Conservation (phyloP, 2,329 filamentous ascomycete species). For the Alternaria novae-zelandiae region DNA sequence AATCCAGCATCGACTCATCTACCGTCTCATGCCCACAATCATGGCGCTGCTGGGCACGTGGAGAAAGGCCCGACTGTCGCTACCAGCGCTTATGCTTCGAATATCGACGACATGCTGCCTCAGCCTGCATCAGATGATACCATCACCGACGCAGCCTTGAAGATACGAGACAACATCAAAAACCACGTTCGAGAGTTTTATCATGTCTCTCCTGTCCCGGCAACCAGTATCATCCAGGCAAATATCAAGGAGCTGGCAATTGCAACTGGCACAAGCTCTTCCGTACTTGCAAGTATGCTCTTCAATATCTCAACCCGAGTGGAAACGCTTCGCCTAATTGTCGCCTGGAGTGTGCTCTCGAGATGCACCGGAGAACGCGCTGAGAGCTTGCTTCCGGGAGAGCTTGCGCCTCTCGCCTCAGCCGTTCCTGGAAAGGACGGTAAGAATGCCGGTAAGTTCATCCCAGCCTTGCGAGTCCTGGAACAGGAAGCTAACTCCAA, state of each 20-base stretch:
- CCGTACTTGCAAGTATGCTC: conserved; percentile 2
- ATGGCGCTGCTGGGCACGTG: background rate
- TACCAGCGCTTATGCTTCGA: background rate
- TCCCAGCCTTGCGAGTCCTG: background rate
- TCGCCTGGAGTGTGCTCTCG: conserved; percentile 25
- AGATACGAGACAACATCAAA: conserved; percentile 34
- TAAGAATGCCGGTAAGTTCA: background rate
- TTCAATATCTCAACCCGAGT: conserved; percentile 15
- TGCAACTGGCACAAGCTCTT: conserved; percentile 12
- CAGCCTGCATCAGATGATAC: conserved; percentile 31
- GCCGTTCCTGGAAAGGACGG: background rate
- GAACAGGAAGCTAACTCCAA: background rate
- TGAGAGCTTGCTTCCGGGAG: conserved; percentile 22
- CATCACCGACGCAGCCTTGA: conserved; percentile 25
- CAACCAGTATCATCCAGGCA: conserved; percentile 7
- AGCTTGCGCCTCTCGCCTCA: conserved; percentile 6
- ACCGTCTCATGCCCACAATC: background rate
- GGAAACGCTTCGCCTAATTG: conserved; percentile 20
- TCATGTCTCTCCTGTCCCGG: conserved; percentile 9
- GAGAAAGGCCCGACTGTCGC: background rate
- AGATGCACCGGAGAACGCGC: conserved; percentile 16
- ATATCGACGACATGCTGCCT: conserved; percentile 25
- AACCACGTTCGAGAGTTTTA: conserved; percentile 33
- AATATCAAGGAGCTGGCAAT: conserved; percentile 12
- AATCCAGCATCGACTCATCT: background rate